These are phyloP conservation scores for Aspergillus nidulans DNA, from an alignment of 495 filamentous ascomycete genomes.

Conservation along the genomic window DNA sequence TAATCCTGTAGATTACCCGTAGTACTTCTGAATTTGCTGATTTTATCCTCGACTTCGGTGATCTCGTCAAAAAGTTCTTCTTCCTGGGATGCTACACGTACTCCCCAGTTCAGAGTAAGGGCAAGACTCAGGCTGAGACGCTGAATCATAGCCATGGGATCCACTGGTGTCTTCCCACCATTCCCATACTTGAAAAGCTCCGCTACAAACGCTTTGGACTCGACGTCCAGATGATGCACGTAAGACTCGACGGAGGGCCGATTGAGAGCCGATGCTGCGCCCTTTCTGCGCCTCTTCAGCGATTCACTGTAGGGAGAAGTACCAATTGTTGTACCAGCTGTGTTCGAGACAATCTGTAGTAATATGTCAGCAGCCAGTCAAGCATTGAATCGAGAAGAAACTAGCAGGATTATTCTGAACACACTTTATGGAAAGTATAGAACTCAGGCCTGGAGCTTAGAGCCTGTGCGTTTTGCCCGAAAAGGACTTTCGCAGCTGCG, in stretches of 20 bases:
- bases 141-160: slow-evolving; percentile 60
- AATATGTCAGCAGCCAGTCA: not conserved
- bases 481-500: slow-evolving; percentile 51
- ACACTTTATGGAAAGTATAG: slow-evolving; percentile 63
- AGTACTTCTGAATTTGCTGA: slow-evolving; percentile 55
- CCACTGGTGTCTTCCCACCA: slow-evolving; percentile 46
- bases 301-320: slow-evolving; percentile 60
- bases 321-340: slow-evolving; percentile 62
- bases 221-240: slow-evolving; percentile 55
- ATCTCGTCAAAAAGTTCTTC: slow-evolving; percentile 59
- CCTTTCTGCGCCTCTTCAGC: slow-evolving; percentile 60
- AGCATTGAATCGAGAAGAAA: not conserved
- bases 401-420: not conserved
- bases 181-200: slow-evolving; percentile 55
- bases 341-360: slow-evolving; percentile 55
- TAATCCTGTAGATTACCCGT: slow-evolving; percentile 63
- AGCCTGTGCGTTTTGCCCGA: slow-evolving; percentile 56
- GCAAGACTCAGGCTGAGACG: slow-evolving; percentile 53
- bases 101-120: slow-evolving; percentile 61
- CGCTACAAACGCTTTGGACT: slow-evolving; percentile 54
- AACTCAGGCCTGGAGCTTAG: slow-evolving; percentile 56
- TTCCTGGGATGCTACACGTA: slow-evolving; percentile 53
- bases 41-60: slow-evolving; percentile 56
- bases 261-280: slow-evolving; percentile 59
- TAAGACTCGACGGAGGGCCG: slow-evolving; percentile 58